Percentiles rank a stretch among this genome's conserved stretches.
Conservation (phyloP, 768 basidiomycete species). For the Macrolepiota dolichaula region DNA sequence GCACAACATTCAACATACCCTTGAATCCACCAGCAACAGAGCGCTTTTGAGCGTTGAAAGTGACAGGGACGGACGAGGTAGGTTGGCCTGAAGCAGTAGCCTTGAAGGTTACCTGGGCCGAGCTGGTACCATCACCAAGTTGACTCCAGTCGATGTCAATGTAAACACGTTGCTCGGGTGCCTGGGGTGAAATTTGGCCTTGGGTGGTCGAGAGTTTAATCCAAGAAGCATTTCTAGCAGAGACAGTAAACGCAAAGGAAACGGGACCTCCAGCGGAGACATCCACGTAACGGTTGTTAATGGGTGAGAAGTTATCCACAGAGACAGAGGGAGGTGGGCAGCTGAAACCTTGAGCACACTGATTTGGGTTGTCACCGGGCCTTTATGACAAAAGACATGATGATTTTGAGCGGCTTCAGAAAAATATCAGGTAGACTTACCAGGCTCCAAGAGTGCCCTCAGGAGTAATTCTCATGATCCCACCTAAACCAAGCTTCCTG, state of each 20-base stretch:
- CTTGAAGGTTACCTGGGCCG: slow-evolving; percentile 42
- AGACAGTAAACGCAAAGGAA: slow-evolving; percentile 55
- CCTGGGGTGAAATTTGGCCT: slow-evolving; percentile 45
- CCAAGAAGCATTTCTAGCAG: slow-evolving; percentile 49
- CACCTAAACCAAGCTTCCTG: slow-evolving; percentile 54
- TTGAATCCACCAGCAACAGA: slow-evolving; percentile 41
- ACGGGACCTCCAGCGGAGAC: slow-evolving; percentile 57
- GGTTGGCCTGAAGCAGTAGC: slow-evolving; percentile 41
- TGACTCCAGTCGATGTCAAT: slow-evolving; percentile 58
- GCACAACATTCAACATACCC: slow-evolving; percentile 28
- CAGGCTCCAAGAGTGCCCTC: slow-evolving; percentile 63
- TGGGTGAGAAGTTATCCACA: slow-evolving; percentile 56
- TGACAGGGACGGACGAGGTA: slow-evolving; percentile 25
- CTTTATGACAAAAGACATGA: slow-evolving; percentile 22
- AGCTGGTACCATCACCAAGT: slow-evolving; percentile 33
- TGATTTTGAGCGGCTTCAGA: neutral
- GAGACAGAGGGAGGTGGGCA: slow-evolving; percentile 47
- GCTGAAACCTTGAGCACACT: slow-evolving; percentile 48
- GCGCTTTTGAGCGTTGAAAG: slow-evolving; percentile 35
- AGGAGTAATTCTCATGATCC: slow-evolving; percentile 60
- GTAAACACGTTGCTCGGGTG: slow-evolving; percentile 52
- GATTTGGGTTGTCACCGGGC: slow-evolving; percentile 65
- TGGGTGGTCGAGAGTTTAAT: slow-evolving; percentile 40
- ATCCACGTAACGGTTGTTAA: slow-evolving; percentile 54
- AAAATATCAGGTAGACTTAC: slow-evolving; percentile 25